phyloP scores from a whole-genome alignment of 2,329 filamentous ascomycete species.

The Fusarium sp. region DNA sequence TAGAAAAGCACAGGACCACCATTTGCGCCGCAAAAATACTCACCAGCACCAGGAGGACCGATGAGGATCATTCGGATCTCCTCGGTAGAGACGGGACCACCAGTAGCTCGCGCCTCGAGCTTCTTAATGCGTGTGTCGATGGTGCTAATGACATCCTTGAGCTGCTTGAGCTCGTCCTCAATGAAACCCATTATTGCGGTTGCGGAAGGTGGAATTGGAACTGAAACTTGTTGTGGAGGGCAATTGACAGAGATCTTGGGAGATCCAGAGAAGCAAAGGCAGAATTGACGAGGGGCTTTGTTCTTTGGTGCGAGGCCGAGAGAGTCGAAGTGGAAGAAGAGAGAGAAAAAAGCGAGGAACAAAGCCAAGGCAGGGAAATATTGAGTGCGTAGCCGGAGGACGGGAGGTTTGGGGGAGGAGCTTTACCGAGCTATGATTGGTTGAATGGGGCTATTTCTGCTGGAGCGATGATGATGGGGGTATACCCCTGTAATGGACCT shows the following conservation, averaged over 20 bases:
- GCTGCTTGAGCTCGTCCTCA: conserved; percentile 85
- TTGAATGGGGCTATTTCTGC: conserved; percentile 25
- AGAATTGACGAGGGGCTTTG: conserved; percentile 22
- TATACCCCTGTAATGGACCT: conserved; percentile 33
- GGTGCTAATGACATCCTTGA: conserved; percentile 85
- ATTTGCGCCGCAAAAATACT: conserved; percentile 51
- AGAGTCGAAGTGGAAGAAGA: conserved; percentile 22
- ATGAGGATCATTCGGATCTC: conserved; percentile 97
- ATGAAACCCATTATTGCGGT: conserved; percentile 83
- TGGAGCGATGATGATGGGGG: conserved; percentile 40
- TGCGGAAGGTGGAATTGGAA: conserved; percentile 36
- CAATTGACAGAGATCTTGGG: conserved; percentile 34
- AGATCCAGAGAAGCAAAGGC: conserved; percentile 27
- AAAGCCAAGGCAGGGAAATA: conserved; percentile 48
- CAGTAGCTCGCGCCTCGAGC: conserved; percentile 80
- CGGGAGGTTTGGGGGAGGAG: conserved; percentile 49
- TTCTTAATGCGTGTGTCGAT: conserved; percentile 89
- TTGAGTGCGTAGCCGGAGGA: conserved; percentile 51
- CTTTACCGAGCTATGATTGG: conserved; percentile 46
- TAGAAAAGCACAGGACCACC: conserved; percentile 19
- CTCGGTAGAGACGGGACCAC: conserved; percentile 65
- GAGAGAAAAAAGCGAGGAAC: conserved; percentile 39
- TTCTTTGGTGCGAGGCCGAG: conserved; percentile 32
- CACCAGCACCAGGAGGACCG: conserved; percentile 96
- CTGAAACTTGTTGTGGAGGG: conserved; percentile 30